Conservation (phyloP, 2,329 filamentous ascomycete species). For the Botryotinia globosa region DNA sequence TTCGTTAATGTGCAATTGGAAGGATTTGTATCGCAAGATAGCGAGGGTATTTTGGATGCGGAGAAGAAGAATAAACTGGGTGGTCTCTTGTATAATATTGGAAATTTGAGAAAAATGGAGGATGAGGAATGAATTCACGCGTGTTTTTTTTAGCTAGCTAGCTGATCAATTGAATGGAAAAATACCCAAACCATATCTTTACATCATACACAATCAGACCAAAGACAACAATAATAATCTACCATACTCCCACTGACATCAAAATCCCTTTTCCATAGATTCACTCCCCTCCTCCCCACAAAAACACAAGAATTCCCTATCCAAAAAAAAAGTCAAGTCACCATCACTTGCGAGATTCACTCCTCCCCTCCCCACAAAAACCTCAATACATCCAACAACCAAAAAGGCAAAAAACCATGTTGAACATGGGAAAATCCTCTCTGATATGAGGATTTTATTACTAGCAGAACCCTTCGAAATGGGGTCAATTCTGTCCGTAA, state of each 20-base stretch:
- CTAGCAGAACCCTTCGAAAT: conserved; percentile 2
- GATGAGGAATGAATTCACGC: conserved; percentile 22
- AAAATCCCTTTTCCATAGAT: not conserved
- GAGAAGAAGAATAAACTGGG: conserved; percentile 39
- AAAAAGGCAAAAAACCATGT: not conserved
- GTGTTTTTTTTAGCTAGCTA: not conserved
- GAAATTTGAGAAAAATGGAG: conserved; percentile 39
- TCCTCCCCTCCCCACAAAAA: not conserved
- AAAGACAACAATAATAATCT: not conserved
- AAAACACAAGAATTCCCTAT: too few relatives aligned
- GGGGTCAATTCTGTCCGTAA: conserved; percentile 2
- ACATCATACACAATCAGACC: not conserved
- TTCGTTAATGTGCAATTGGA: conserved; percentile 14
- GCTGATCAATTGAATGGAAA: not conserved
- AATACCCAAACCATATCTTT: not conserved
- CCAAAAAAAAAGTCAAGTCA: not conserved
- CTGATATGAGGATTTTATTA: not conserved
- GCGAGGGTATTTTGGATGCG: conserved; percentile 25
- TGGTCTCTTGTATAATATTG: conserved; percentile 41
- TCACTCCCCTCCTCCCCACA: not conserved
- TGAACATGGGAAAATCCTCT: not conserved
- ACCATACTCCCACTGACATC: not conserved
- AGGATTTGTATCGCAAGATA: conserved; percentile 10
- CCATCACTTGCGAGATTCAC: not conserved
- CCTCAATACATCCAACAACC: too few relatives aligned